Evolutionary conservation across 148 eudicot species (phyloP), one percentile per base, ranked within the genome.

Genomic region (Chenopodium formosanum): DNA sequence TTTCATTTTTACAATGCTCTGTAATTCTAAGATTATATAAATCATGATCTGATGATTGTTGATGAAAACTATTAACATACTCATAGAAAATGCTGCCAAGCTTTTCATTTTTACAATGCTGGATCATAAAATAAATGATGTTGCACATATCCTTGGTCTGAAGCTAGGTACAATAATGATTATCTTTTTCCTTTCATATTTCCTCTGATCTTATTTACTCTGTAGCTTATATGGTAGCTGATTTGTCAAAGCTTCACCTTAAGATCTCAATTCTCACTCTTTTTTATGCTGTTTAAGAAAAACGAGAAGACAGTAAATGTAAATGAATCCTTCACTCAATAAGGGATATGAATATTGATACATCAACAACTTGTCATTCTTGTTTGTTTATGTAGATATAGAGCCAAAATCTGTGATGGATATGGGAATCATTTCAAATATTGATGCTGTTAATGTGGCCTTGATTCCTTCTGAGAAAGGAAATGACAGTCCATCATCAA

Each of bases 341-440:
- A 14, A 70, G 66, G 7, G 62, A 47, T 47, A 8, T 22, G 46
- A 23, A 12, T 62, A 37, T 58, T 72, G 37, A 10, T n/a, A 3
- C 58, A 77, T 52, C 29, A 31, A 3, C 29, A 56, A 40, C 80
- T 81, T 63, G 40, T 58, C 23, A 48, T 85, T 50, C 53, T 66
- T 66, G 76, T 82, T 62, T 62, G 32, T 67, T 86, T 76, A 73
- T 80, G 85, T 79, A 88, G 96, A 90, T 75, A 82, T 88, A 80
- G 93, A 89, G 81, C 89, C 92, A 23, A 90, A 90, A 78, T 88
- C 94, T 4, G 72, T 83, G 80, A 89, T 88, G 93, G 92, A 92
- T 82, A 83, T 90, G 87, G 82, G 90, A 62, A 75, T 86, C 62
- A 86, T 89, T 80, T 83, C 91, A 25, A 79, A 66, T 53, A 81